Base-by-base conservation (phyloP, 768 basidiomycete genomes). In the Astraeus odoratus region DNA sequence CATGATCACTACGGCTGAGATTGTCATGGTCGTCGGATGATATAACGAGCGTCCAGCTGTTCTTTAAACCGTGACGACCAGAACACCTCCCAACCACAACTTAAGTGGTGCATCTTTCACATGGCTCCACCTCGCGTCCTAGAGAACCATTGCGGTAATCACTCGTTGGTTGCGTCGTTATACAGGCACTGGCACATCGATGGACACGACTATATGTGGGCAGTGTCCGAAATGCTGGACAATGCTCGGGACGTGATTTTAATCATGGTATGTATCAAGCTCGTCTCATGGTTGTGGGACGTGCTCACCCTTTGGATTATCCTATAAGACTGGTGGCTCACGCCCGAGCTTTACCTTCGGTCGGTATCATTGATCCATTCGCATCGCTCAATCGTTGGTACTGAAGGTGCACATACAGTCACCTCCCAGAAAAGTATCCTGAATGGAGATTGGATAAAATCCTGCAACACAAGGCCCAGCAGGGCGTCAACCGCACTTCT, bases 131-230 rank as follows among this genome's bases (percentile, higher is more conserved):
- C n/a, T n/a, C n/a, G n/a, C n/a, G n/a, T n/a, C n/a, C n/a, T n/a
- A n/a, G n/a, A n/a, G n/a, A n/a, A n/a, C n/a, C n/a, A n/a, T n/a
- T n/a, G n/a, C n/a, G n/a, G n/a, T n/a, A n/a, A n/a, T n/a, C n/a
- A n/a, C n/a, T n/a, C n/a, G n/a, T n/a, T n/a, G n/a, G n/a, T n/a
- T n/a, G n/a, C n/a, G n/a, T n/a, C n/a, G n/a, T n/a, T n/a, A n/a
- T n/a, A n/a, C n/a, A n/a, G n/a, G n/a, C n/a, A n/a, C n/a, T n/a
- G 84, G 83, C 91, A 93, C 59, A 76, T 95, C 38, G 94, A 95
- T 55, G 95, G 95, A 0, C 90, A 96, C 46, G 94, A 98, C 67
- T 98, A 95, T 63, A 87, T 97, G 76, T 97, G 86, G 77, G 94
- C 95, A 0, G 60, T 96, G 27, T 90, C 89, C 1, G 91, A 95